Conservation (phyloP, 306 rosid genomes). For the Quercus dentata region DNA sequence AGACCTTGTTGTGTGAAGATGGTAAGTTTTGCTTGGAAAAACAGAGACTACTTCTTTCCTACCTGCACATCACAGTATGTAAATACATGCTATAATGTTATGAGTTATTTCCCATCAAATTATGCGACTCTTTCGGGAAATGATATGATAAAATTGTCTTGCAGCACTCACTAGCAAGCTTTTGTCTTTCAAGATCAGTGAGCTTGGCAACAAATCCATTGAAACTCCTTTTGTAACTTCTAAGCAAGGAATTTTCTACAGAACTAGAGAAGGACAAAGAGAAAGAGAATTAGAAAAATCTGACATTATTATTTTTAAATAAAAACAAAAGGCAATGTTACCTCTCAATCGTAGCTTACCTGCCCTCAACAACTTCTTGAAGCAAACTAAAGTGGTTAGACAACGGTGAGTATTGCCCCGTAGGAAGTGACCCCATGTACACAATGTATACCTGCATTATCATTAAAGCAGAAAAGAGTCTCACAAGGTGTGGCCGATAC, state of each 20-base stretch:
- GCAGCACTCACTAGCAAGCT: neutral
- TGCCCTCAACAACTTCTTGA: neutral
- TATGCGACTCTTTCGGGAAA: too few species aligned
- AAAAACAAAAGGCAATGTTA: too few species aligned
- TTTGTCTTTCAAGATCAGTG: neutral
- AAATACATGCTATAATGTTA: neutral
- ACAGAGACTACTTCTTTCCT: constrained; percentile 22
- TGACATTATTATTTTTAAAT: too few species aligned
- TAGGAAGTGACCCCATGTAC: constrained; percentile 15
- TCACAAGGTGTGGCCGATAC: too few species aligned
- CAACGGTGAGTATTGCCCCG: neutral
- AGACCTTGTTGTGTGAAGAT: constrained; percentile 14
- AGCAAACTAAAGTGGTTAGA: neutral
- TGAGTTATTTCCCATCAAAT: too few species aligned
- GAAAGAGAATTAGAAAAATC: too few species aligned
- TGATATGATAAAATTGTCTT: neutral
- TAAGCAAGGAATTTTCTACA: neutral
- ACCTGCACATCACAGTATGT: neutral
- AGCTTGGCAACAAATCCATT: constrained; percentile 27
- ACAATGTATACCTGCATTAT: neutral
- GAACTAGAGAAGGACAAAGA: neutral
- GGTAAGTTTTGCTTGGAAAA: constrained; percentile 16
- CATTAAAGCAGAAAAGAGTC: too few species aligned
- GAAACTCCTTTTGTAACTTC: constrained; percentile 23
- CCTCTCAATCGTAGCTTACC: too few species aligned